Percentiles rank a stretch among this genome's conserved stretches.
Conservation (phyloP, 495 filamentous ascomycete genomes). For the Penicillium dipodomyicola region DNA sequence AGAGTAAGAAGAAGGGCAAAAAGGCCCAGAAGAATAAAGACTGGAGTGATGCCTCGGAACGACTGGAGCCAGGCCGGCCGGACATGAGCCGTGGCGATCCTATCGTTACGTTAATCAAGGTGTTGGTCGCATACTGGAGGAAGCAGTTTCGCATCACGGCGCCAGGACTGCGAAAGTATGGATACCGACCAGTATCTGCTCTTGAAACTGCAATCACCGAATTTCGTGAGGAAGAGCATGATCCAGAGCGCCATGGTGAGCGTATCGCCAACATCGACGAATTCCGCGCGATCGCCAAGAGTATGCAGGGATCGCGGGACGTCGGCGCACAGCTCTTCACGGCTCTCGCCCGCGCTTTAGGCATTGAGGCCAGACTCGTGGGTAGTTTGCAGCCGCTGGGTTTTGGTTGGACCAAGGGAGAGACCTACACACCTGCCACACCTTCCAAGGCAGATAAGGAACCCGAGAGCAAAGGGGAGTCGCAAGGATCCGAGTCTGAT, state of each 20-base stretch:
- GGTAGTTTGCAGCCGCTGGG: constrained; percentile 83
- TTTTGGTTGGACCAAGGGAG: constrained; percentile 85
- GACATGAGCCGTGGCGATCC: constrained; percentile 82
- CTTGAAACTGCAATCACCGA: constrained; percentile 63
- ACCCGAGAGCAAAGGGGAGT: constrained; percentile 15
- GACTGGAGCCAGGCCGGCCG: constrained; percentile 64
- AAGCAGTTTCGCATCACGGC: constrained; percentile 74
- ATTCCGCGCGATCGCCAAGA: constrained; percentile 65
- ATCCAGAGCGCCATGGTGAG: constrained; percentile 70
- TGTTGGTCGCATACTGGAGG: constrained; percentile 81
- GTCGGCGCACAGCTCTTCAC: constrained; percentile 89
- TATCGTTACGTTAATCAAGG: constrained; percentile 71
- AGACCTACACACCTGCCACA: constrained; percentile 51
- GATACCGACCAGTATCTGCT: constrained; percentile 70
- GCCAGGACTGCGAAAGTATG: constrained; percentile 82
- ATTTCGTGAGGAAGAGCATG: constrained; percentile 60
- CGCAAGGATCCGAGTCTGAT: constrained; percentile 19
- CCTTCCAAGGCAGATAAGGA: constrained; percentile 43
- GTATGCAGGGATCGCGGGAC: constrained; percentile 80
- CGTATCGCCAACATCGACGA: constrained; percentile 60
- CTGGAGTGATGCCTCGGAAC: constrained; percentile 68
- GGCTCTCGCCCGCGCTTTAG: constrained; percentile 77
- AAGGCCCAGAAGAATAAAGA: constrained; percentile 51
- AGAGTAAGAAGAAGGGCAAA: constrained; percentile 45
- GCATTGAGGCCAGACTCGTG: constrained; percentile 76